Base-by-base conservation (phyloP, 1,139 yeast genomes). In the Candida sanyaensis region DNA sequence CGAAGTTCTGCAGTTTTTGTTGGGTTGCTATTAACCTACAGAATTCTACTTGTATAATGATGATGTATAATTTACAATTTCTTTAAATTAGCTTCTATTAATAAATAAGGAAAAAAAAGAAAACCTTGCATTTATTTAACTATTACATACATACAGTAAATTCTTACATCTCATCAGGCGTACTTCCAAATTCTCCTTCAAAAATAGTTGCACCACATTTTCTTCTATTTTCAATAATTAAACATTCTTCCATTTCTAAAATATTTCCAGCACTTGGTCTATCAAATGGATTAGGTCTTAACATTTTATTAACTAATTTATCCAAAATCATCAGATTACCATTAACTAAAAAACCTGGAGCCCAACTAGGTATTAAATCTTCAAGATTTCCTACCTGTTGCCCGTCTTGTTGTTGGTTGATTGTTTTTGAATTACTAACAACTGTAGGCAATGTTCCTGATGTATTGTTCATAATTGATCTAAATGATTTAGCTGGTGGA, bases 121-220 rank as follows among this genome's bases (percentile, higher is more conserved):
- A 17, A 17, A 17, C 2, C 21, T 17, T 17, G 21, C 21, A 17
- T 17, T 17, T 17, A 17, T 17, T 17, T 17, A 2, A 17, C n/a
- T 17, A 17, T 17, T 17, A 17, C 21, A 17, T 17, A 17, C 21
- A 17, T 17, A n/a, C n/a, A n/a, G n/a, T n/a, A 17, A 17, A 17
- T 17, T 17, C 21, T 30, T 26, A 42, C 11, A 13, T 36, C 33
- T 50, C 53, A 45, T 53, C 55, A 30, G 53, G 51, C 13, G 56
- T 49, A 31, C 54, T 50, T 12, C 99, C 99, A 65, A 81, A 92
- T 58, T 93, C 98, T 34, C 98, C 99, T 68, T 93, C 99, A 59
- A 86, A 95, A 55, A 93, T 88, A 1, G 93, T 88, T 1, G 98
- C 97, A 2, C 99, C 99, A 4, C 97, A 92, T 62, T 88, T 88